Percentiles rank a stretch among this genome's conserved stretches.
phyloP scores from a whole-genome alignment of 805 yeast genomes.

The Jamesozyma lodderae region DNA sequence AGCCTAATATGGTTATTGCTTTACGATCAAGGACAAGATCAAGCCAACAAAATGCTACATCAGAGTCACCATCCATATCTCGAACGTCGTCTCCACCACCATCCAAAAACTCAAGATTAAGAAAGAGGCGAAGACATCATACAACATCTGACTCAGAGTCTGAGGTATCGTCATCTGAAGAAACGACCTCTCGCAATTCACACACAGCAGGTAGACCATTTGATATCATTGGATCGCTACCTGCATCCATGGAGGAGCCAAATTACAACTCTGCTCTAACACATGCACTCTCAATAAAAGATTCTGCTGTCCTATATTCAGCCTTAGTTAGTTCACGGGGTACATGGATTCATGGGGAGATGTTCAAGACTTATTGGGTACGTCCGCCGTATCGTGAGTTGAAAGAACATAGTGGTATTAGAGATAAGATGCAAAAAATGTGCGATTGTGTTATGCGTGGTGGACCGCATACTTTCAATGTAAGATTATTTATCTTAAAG shows the following conservation, averaged over 20 bases:
- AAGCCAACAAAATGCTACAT: slow-evolving; percentile 1
- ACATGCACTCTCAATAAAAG: slow-evolving; percentile 60
- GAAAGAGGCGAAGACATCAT: not conserved
- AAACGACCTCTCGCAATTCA: not conserved
- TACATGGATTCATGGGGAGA: slow-evolving; percentile 52
- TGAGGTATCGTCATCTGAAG: not conserved
- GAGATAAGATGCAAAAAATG: slow-evolving; percentile 84
- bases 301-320: slow-evolving; percentile 61
- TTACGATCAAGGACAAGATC: too few species aligned
- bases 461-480: slow-evolving; percentile 80
- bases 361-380: slow-evolving; percentile 77
- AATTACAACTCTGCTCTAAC: slow-evolving; percentile 43
- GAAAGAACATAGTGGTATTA: slow-evolving; percentile 9
- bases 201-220: slow-evolving; percentile 44
- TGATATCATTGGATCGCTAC: slow-evolving; percentile 54
- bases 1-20: too few species aligned
- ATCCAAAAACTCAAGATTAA: not conserved
- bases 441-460: slow-evolving; percentile 63
- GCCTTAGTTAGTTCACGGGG: slow-evolving; percentile 68
- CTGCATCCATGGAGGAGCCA: slow-evolving; percentile 57
- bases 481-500: slow-evolving; percentile 72
- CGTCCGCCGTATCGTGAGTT: slow-evolving; percentile 34
- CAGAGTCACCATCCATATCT: too few species aligned
- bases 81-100: not conserved
- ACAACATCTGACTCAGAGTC: not conserved